A percentile compares a stretch with the other conserved stretches of the same genome.
Evolutionary conservation across 345 rosid genomes (phyloP).

Genomic region (Hypericum perforatum): DNA sequence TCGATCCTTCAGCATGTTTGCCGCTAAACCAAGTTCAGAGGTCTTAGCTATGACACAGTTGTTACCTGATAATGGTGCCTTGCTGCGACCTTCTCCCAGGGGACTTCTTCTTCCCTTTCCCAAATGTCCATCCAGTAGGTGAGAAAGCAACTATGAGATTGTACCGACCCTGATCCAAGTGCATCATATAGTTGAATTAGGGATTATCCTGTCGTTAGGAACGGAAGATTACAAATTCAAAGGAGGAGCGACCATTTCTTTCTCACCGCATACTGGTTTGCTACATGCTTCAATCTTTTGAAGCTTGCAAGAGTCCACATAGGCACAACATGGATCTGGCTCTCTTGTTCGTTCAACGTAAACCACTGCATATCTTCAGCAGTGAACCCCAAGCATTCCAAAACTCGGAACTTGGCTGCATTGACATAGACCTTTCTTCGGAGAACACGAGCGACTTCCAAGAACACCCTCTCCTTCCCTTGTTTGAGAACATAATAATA

Average conservation of each 20-base stretch:
- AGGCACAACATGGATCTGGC: slow-evolving; percentile 90
- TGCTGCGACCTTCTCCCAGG: slow-evolving; percentile 88
- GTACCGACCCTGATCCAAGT: slow-evolving; percentile 48
- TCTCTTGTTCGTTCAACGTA: slow-evolving; percentile 67
- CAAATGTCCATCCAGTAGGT: slow-evolving; percentile 88
- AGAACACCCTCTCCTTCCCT: slow-evolving; percentile 91
- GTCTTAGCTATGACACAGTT: no score
- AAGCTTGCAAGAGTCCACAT: slow-evolving; percentile 97
- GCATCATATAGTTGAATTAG: not conserved
- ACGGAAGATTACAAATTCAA: not conserved
- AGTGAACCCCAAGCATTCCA: slow-evolving; percentile 67
- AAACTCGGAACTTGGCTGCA: slow-evolving; percentile 53
- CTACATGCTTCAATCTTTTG: slow-evolving; percentile 70
- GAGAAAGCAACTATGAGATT: slow-evolving; percentile 86
- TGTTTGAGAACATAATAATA: not conserved
- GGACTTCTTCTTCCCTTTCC: slow-evolving; percentile 78
- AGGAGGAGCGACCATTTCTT: slow-evolving; percentile 1
- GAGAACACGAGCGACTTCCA: slow-evolving; percentile 83
- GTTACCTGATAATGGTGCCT: slow-evolving; percentile 88
- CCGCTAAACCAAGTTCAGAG: no score
- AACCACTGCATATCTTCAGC: slow-evolving; percentile 86
- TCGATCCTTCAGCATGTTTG: no score
- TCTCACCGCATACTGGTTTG: slow-evolving; percentile 72
- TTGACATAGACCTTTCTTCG: slow-evolving; percentile 58
- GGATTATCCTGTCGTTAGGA: not conserved